These are phyloP conservation scores for Epithemia pelagica DNA, from an alignment of 108 stramenopile species.

Conservation along the genomic window DNA sequence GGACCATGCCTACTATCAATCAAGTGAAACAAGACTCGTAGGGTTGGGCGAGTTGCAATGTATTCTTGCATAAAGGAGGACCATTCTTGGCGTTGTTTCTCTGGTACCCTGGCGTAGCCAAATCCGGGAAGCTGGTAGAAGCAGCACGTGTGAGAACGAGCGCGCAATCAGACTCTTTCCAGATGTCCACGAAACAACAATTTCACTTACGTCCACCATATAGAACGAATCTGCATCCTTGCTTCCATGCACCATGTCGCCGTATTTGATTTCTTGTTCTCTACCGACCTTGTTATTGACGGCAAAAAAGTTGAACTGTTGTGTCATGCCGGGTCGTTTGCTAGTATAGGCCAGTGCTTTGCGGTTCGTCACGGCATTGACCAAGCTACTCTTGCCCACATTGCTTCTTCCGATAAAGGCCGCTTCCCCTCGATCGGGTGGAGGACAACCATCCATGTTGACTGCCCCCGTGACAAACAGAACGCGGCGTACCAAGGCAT, in stretches of 20 bases:
- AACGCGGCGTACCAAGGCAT: conserved; percentile 73
- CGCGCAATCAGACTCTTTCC: no score
- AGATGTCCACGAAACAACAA: neutral
- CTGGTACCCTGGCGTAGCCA: conserved; percentile 91
- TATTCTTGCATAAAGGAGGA: conserved; percentile 72
- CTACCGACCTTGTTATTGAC: conserved; percentile 84
- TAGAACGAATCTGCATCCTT: conserved; percentile 82
- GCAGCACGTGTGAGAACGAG: no score
- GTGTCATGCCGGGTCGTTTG: conserved; percentile 94
- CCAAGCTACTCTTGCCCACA: conserved; percentile 87
- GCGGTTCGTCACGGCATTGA: conserved; percentile 90
- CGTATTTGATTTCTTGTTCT: conserved; percentile 78
- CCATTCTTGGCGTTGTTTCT: conserved; percentile 77
- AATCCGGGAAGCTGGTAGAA: conserved; percentile 68
- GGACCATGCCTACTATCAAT: conserved; percentile 90
- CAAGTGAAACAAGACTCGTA: conserved; percentile 86
- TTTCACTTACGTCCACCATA: conserved; percentile 72
- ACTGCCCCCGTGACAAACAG: conserved; percentile 87
- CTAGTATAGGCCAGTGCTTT: conserved; percentile 89
- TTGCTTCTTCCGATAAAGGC: conserved; percentile 90
- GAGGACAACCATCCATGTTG: conserved; percentile 75
- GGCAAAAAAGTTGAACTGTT: conserved; percentile 93
- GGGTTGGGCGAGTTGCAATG: conserved; percentile 48
- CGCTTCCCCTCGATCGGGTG: conserved; percentile 76
- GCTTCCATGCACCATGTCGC: conserved; percentile 64